Conservation (phyloP, 2,329 filamentous ascomycete genomes). For the Fusarium sp. region DNA sequence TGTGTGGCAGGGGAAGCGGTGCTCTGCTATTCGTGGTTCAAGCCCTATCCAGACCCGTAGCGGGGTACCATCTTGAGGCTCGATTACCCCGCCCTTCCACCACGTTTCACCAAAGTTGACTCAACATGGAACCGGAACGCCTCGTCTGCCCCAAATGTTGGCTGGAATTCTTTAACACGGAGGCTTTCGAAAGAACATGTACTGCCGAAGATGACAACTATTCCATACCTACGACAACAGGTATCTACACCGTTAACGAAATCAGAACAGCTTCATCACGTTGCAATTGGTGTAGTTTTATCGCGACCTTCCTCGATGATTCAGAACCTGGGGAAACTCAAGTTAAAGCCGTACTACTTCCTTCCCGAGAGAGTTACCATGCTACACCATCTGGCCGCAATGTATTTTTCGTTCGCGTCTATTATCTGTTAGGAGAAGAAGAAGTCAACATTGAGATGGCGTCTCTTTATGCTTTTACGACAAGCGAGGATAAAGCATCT, state of each 20-base stretch:
- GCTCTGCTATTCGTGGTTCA: too few relatives aligned
- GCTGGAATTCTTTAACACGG: background rate
- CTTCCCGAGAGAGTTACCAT: fast-evolving
- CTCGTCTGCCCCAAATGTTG: conserved; percentile 1
- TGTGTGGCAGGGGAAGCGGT: too few relatives aligned
- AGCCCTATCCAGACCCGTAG: background rate
- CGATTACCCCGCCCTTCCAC: background rate
- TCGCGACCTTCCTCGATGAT: background rate
- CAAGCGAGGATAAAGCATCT: background rate
- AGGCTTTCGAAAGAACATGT: background rate
- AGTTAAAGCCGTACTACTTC: background rate
- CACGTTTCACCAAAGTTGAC: background rate
- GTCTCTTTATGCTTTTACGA: background rate
- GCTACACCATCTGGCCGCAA: background rate
- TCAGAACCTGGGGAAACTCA: background rate
- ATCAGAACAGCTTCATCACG: background rate
- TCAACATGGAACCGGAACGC: background rate
- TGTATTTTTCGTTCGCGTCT: background rate
- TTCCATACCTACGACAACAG: background rate
- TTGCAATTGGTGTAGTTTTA: background rate
- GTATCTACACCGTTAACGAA: background rate
- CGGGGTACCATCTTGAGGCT: background rate
- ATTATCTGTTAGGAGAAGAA: background rate
- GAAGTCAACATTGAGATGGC: too few relatives aligned
- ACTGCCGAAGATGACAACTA: background rate